A percentile compares a stretch with the other conserved stretches of the same genome.
Evolutionary conservation across 768 basidiomycete species (phyloP).

Genomic region (Lentinula raphanica): DNA sequence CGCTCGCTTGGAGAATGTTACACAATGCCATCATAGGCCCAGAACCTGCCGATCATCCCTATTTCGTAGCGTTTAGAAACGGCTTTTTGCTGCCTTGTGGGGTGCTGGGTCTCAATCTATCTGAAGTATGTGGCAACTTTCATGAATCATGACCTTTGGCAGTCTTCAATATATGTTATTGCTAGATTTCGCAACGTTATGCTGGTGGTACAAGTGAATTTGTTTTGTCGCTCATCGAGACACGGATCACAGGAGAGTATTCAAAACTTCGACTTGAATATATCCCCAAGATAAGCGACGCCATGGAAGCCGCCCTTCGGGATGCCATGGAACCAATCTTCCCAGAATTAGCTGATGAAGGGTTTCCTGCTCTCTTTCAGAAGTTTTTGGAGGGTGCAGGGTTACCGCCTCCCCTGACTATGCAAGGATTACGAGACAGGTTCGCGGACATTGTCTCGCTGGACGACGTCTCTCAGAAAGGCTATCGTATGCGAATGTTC

Average conservation of each 20-base stretch:
- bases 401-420: no score
- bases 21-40: background rate
- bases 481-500: background rate
- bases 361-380: background rate
- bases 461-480: background rate
- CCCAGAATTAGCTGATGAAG: background rate
- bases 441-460: background rate
- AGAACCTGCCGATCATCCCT: background rate
- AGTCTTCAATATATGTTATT: no score
- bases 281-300: background rate
- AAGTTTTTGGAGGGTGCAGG: background rate
- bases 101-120: background rate
- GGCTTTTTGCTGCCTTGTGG: background rate
- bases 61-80: background rate
- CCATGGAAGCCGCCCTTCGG: background rate
- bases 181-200: no score
- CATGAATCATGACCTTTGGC: background rate
- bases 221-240: background rate
- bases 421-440: no score
- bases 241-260: background rate
- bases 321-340: no score
- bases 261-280: background rate
- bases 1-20: background rate
- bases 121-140: background rate
- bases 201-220: background rate